Evolutionary conservation across 805 yeast genomes (phyloP).

Genomic region (Diddensiella santjacobensis): DNA sequence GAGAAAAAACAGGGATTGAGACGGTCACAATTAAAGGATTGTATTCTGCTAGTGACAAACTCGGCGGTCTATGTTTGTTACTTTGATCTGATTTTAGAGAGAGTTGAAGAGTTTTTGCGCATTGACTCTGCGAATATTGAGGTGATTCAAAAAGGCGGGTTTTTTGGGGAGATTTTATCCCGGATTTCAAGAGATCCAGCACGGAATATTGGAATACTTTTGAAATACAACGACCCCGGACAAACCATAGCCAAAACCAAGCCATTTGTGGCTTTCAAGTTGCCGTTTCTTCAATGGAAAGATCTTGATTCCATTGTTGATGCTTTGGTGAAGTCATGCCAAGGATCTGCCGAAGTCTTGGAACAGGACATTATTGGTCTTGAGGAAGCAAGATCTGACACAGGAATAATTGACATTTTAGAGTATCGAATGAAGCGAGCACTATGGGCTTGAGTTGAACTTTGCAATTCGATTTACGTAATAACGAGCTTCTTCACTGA

Average conservation of each 20-base stretch:
- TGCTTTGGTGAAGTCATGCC: constrained; percentile 11
- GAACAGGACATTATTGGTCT: constrained; percentile 35
- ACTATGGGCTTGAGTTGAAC: constrained; percentile 43
- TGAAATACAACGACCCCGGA: constrained; percentile 22
- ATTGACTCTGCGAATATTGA: constrained; percentile 11
- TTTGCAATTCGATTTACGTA: too few species aligned
- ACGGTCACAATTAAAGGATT: constrained; percentile 20
- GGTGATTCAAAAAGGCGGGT: constrained; percentile 25
- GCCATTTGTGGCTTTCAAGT: constrained; percentile 13
- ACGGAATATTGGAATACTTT: constrained; percentile 23
- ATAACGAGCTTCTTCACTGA: too few species aligned
- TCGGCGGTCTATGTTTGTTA: constrained; percentile 27
- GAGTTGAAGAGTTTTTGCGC: constrained; percentile 20
- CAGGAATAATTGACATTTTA: constrained; percentile 35
- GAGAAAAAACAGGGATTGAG: constrained; percentile 14
- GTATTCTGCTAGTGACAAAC: constrained; percentile 30
- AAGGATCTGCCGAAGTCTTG: constrained; percentile 23
- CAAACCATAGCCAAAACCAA: background rate
- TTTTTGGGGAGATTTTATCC: constrained; percentile 22
- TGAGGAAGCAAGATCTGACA: constrained; percentile 36
- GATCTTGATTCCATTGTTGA: constrained; percentile 6
- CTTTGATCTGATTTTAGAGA: constrained; percentile 22
- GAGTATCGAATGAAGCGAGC: constrained; percentile 38
- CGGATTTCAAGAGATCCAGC: constrained; percentile 19
- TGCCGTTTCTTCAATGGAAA: constrained; percentile 9